These are phyloP conservation scores for Collybiopsis luxurians DNA, from an alignment of 768 basidiomycete genomes.

Conservation along the genomic window DNA sequence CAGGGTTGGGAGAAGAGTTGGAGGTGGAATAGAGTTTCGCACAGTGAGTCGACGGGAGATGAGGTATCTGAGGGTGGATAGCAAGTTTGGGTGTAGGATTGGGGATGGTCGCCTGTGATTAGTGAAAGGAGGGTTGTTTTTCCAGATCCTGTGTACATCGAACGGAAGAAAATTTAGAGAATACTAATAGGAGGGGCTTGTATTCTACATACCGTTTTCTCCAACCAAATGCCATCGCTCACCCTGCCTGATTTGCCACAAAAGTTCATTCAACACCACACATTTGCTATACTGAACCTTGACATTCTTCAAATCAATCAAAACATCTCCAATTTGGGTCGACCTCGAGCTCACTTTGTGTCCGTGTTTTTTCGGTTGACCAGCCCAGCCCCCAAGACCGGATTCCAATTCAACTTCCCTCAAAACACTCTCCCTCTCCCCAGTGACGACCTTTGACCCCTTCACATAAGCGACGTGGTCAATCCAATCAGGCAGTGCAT, in stretches of 20 bases:
- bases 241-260: constrained; percentile 80
- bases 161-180: no score
- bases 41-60: constrained; percentile 50
- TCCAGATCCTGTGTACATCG: constrained; percentile 66
- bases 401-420: constrained; percentile 16
- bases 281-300: constrained; percentile 70
- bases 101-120: constrained; percentile 92
- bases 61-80: constrained; percentile 33
- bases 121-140: constrained; percentile 93
- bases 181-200: background rate
- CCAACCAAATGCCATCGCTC: constrained; percentile 92
- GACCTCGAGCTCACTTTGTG: background rate
- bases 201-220: constrained; percentile 73
- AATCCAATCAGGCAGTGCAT: constrained; percentile 70
- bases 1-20: constrained; percentile 64
- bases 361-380: background rate
- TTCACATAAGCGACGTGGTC: constrained; percentile 61
- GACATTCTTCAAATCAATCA: constrained; percentile 66
- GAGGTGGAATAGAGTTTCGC: constrained; percentile 31
- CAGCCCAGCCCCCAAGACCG: background rate
- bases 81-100: constrained; percentile 75
- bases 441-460: constrained; percentile 47
- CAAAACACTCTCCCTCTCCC: constrained; percentile 46
- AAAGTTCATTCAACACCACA: constrained; percentile 68
- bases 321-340: constrained; percentile 25